Percentiles rank a stretch among this genome's conserved stretches.
Evolutionary conservation across 495 filamentous ascomycete genomes (phyloP).

Genomic region (Staphylotrichum tortipilum): DNA sequence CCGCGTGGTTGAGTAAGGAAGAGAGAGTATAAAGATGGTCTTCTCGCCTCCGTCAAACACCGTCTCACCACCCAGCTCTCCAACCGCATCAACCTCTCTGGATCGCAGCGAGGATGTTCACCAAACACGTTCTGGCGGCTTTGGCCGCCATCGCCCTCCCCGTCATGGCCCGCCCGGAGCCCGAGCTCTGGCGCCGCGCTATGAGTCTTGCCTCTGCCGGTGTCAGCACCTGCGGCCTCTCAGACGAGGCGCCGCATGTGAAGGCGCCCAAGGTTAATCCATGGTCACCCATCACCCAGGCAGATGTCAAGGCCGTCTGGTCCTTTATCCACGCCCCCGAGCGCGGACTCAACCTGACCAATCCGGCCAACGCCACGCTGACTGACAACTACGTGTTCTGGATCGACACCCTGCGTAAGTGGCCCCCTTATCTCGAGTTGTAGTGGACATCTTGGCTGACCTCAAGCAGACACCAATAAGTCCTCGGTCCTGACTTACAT

Average conservation of each 20-base stretch:
- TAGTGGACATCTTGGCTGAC: too few species aligned
- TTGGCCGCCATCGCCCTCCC: constrained; percentile 4
- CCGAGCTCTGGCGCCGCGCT: constrained; percentile 6
- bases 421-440: neutral
- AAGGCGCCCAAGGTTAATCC: constrained; percentile 23
- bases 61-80: neutral
- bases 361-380: constrained; percentile 13
- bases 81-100: neutral
- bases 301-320: constrained; percentile 24
- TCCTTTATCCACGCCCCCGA: constrained; percentile 23
- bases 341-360: constrained; percentile 23
- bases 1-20: too few species aligned
- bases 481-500: constrained; percentile 41
- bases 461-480: constrained; percentile 38
- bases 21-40: too few species aligned
- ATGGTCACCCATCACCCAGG: constrained; percentile 23
- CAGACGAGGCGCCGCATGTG: constrained; percentile 9
- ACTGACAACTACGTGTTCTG: constrained; percentile 31
- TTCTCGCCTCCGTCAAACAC: neutral
- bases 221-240: constrained; percentile 7
- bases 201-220: neutral
- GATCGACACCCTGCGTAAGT: constrained; percentile 37
- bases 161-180: constrained; percentile 10
- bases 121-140: constrained; percentile 5
- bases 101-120: constrained; percentile 4